Evolutionary conservation across 2,329 filamentous ascomycete species (phyloP).

Genomic region (Emergomyces orientalis): DNA sequence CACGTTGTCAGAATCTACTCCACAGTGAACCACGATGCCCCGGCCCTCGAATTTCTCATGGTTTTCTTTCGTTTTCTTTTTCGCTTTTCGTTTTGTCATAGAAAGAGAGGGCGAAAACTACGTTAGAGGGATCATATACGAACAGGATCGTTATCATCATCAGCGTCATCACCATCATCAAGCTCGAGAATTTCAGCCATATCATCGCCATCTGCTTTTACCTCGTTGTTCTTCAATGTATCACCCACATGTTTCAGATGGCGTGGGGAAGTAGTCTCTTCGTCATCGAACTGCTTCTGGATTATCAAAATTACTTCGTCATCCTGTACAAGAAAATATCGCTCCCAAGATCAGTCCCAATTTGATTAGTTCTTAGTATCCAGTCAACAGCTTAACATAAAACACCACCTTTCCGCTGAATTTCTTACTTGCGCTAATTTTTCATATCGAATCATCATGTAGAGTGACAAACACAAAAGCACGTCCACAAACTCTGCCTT

Average conservation of each 20-base stretch:
- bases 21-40: constrained; percentile 12
- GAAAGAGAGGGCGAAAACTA: neutral
- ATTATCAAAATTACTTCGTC: constrained; percentile 6
- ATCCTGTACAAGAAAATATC: neutral
- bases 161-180: neutral
- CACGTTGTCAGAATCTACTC: constrained; percentile 24
- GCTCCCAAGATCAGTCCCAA: neutral
- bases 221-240: neutral
- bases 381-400: neutral
- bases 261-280: neutral
- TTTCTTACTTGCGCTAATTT: neutral
- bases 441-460: neutral
- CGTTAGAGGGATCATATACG: constrained; percentile 9
- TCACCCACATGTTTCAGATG: neutral
- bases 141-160: constrained; percentile 5
- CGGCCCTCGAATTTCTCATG: neutral
- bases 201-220: neutral
- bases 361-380: neutral
- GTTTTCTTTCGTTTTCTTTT: neutral
- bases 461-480: neutral
- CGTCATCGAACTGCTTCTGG: neutral
- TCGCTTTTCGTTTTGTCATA: neutral
- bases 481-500: neutral
- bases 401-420: neutral
- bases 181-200: constrained; percentile 1